Base-by-base conservation (phyloP, 305 asterid genomes). In the Rubia tinctorum region DNA sequence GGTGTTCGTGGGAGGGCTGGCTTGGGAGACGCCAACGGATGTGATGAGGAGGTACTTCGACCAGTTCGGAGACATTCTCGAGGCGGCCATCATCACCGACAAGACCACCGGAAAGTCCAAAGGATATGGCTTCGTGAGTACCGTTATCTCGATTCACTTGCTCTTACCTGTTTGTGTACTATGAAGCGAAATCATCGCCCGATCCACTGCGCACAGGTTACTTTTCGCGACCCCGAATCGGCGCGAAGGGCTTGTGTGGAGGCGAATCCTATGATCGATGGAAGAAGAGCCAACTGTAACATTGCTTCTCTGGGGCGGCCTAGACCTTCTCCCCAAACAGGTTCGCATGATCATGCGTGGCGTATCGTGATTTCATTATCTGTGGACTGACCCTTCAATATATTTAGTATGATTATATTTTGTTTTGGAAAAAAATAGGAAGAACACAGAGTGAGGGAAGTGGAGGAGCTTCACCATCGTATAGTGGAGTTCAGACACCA, bases 11-110 rank as follows among this genome's bases (percentile, higher is more conserved):
- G 99, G 99, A 25, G 99, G 99, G 2, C 85, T 94, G 10, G 99
- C 99, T 45, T 94, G 99, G 99, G 99, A 94, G 59, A 91, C 99
- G 7, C 99, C 95, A 0, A 85, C 93, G 9, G 98, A 94, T 25
- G 85, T 89, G 70, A 90, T 94, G 99, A 88, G 92, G 0, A 58
- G 67, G 17, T 88, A 91, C 39, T 94, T 94, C 77, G 88, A 90
- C 30, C 97, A 90, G 80, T 94, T 94, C 51, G 99, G 99, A 0
- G 93, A 90, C 39, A 94, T 94, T 84, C 95, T 91, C 23, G 99
- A 94, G 71, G 99, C 98, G 34, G 99, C 92, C 14, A 92, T 94
- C 80, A 94, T 94, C 84, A 90, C 89, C 0, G 99, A 94, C 68
- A 94, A 92, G 87, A 87, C 84, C 84, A 91, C 97, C 60, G 99